These are phyloP conservation scores for Chernovozyma sophiae-reginae DNA, from an alignment of 1,139 yeast species.

Conservation along the genomic window DNA sequence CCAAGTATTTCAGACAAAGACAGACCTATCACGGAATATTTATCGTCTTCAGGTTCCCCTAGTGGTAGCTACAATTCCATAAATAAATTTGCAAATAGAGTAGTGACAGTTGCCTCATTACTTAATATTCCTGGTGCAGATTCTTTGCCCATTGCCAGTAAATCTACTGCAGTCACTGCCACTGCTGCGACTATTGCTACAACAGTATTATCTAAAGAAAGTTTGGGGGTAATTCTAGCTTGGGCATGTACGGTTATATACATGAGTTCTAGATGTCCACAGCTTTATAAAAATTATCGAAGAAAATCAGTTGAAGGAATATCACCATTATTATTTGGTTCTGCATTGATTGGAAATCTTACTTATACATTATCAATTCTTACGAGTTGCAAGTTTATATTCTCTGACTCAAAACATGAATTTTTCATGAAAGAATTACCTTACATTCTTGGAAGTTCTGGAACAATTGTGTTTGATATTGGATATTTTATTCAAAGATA, in stretches of 20 bases:
- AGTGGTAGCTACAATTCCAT: conserved; percentile 24
- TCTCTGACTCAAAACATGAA: conserved; percentile 27
- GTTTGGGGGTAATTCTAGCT: conserved; percentile 58
- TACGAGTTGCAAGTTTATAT: conserved; percentile 41
- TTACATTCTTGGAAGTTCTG: conserved; percentile 79
- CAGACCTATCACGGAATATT: conserved; percentile 7
- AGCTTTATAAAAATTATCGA: conserved; percentile 66
- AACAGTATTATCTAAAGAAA: conserved; percentile 7
- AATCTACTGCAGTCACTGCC: neutral
- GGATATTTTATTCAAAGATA: conserved; percentile 66
- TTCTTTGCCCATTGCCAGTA: conserved; percentile 18
- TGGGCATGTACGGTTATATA: conserved; percentile 82
- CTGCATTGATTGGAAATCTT: conserved; percentile 79
- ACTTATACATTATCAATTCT: conserved; percentile 75
- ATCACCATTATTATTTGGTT: conserved; percentile 70
- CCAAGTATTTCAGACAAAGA: conserved; percentile 2
- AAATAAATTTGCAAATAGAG: conserved; percentile 10
- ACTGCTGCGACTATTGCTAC: conserved; percentile 4
- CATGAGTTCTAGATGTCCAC: conserved; percentile 80
- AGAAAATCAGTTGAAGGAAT: conserved; percentile 83
- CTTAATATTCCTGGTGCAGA: conserved; percentile 20
- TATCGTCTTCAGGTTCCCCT: conserved; percentile 15
- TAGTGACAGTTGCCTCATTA: conserved; percentile 19
- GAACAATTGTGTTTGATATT: conserved; percentile 76
- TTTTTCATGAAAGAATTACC: conserved; percentile 74